These are phyloP conservation scores for Candida maltosa DNA, from an alignment of 805 yeast species.

Conservation along the genomic window DNA sequence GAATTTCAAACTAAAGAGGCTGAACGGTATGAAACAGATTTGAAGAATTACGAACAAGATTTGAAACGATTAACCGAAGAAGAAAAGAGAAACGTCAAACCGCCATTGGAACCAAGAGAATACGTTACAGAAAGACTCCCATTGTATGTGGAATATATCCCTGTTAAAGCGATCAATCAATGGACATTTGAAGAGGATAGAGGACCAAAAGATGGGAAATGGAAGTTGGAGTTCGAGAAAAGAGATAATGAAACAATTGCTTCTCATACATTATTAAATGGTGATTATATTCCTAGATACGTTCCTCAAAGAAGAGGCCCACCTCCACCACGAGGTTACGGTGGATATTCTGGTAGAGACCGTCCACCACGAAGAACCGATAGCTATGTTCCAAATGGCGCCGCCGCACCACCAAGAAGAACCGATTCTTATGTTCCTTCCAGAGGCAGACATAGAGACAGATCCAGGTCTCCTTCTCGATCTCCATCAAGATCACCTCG, in stretches of 20 bases:
- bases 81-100: constrained; percentile 9
- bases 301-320: constrained; percentile 5
- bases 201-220: constrained; percentile 43
- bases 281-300: constrained; percentile 15
- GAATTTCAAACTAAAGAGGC: constrained; percentile 16
- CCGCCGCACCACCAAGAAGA: constrained; percentile 5
- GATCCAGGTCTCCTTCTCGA: constrained; percentile 10
- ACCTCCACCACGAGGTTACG: constrained; percentile 7
- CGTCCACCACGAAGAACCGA: constrained; percentile 5
- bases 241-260: constrained; percentile 26
- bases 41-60: constrained; percentile 13
- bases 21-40: constrained; percentile 17
- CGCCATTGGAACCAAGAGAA: constrained; percentile 16
- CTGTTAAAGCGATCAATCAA: constrained; percentile 41
- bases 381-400: constrained; percentile 11
- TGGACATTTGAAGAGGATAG: constrained; percentile 47
- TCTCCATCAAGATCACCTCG: constrained; percentile 4
- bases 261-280: constrained; percentile 14
- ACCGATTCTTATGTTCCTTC: constrained; percentile 12
- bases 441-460: constrained; percentile 6
- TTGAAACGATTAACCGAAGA: constrained; percentile 4
- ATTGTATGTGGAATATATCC: constrained; percentile 41
- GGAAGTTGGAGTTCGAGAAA: constrained; percentile 38
- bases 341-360: constrained; percentile 1
- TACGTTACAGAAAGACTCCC: constrained; percentile 17